Evolutionary conservation across 164 flowering plant species (phyloP), one percentile per base, ranked within the genome.

Genomic region (Santalum album): DNA sequence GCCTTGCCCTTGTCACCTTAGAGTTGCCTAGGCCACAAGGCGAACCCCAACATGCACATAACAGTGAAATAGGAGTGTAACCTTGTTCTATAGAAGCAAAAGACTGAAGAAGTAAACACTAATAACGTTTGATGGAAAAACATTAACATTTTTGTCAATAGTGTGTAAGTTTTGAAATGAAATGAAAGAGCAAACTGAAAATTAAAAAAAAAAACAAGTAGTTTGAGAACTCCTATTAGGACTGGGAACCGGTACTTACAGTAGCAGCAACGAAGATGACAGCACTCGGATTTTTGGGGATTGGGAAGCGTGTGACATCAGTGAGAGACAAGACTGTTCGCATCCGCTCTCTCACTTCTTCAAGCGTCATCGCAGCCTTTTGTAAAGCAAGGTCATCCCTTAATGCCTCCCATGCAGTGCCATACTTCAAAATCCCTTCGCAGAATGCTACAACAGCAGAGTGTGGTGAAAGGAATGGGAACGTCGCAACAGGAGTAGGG

Each of bases 371-470:
- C 61, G 79, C 67, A 66, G 70, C 70, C 54, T 80, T 60, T 46
- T 82, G 75, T 7, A 59, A 58, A 43, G 81, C 78, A 62, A 80
- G 79, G 53, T 92, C 99, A 51, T 72, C 70, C 72, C 86, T 82
- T 62, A 92, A 74, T 57, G 79, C 97, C 42, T 92, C 96, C 99
- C 99, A 92, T 18, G 98, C 98, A 54, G 98, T 92, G 21, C 72
- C 98, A 71, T 92, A 78, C 73, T 79, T 75, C 52, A 92, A 54
- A 47, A 92, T 77, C 35, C 98, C 98, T 74, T 92, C 98, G 67
- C 98, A 92, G 69, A 91, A 91, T 47, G 96, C 95, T 68, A 92
- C 98, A 55, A 68, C 94, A 20, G 98, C 98, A 51, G 98, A 92
- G 58, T 88, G 95, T 51, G 96, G 98, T 35, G 96, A 86, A 20